Conservation (phyloP, 331 rosid species). For the Pyrus hybrid region DNA sequence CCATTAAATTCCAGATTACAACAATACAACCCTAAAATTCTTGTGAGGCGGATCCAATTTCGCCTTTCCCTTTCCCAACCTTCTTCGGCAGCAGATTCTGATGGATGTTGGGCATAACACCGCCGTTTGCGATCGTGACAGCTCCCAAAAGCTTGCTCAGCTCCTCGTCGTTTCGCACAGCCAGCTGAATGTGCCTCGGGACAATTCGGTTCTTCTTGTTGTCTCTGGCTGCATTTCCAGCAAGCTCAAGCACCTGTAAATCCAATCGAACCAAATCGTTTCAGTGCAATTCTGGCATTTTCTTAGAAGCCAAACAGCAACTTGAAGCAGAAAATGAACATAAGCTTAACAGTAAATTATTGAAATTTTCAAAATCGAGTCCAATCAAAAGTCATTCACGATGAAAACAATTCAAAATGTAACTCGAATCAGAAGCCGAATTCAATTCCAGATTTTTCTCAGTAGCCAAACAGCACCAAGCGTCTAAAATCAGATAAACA, state of each 20-base stretch:
- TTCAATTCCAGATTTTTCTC: too few species aligned
- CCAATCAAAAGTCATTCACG: background rate
- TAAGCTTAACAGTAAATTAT: too few species aligned
- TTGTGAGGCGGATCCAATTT: constrained; percentile 45
- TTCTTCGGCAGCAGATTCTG: constrained; percentile 47
- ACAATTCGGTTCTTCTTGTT: constrained; percentile 49
- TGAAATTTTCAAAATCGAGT: background rate
- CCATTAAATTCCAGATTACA: background rate
- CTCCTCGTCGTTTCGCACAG: constrained; percentile 56
- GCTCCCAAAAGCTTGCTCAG: constrained; percentile 51
- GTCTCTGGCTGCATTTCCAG: constrained; percentile 48
- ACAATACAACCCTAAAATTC: constrained; percentile 30
- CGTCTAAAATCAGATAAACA: background rate
- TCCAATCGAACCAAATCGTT: background rate
- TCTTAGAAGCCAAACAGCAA: too few species aligned
- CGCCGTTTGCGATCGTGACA: constrained; percentile 54
- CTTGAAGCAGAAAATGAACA: too few species aligned
- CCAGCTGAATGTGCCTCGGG: constrained; percentile 57
- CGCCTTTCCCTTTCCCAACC: constrained; percentile 37
- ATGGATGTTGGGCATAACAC: constrained; percentile 54
- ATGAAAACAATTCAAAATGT: too few species aligned
- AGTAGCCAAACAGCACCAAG: background rate
- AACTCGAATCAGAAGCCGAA: too few species aligned
- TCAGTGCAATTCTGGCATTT: too few species aligned
- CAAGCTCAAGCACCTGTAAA: constrained; percentile 42